These are phyloP conservation scores for Haberlea rhodopensis DNA, from an alignment of 257 asterid species.

Conservation along the genomic window DNA sequence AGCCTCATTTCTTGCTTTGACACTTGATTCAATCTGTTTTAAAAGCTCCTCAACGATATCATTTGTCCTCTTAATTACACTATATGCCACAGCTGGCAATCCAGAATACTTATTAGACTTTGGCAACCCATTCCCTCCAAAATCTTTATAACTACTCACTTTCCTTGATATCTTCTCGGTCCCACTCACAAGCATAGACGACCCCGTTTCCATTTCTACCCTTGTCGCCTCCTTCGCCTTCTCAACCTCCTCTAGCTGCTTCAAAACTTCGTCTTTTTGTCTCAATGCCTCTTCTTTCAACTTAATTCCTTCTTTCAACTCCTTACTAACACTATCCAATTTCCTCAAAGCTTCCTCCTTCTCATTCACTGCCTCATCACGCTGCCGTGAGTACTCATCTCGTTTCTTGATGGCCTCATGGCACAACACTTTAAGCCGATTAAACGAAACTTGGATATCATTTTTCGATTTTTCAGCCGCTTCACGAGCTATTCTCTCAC, in stretches of 20 bases:
- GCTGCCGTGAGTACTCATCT: conserved; percentile 74
- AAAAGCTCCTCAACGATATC: conserved; percentile 92
- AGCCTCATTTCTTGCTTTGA: conserved; percentile 73
- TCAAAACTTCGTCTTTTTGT: conserved; percentile 48
- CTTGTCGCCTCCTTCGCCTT: conserved; percentile 54
- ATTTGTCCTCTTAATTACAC: conserved; percentile 86
- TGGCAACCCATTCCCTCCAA: conserved; percentile 70
- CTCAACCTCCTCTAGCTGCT: conserved; percentile 62
- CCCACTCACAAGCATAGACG: conserved; percentile 86
- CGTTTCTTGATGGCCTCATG: conserved; percentile 90
- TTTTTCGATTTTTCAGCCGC: conserved; percentile 71
- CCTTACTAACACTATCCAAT: conserved; percentile 43
- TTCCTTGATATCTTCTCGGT: conserved; percentile 88
- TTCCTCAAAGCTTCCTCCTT: conserved; percentile 56
- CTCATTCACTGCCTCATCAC: conserved; percentile 72
- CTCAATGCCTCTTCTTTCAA: conserved; percentile 48
- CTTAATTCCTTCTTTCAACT: conserved; percentile 45
- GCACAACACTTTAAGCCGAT: conserved; percentile 69
- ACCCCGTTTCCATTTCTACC: conserved; percentile 78
- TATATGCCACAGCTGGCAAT: conserved; percentile 86
- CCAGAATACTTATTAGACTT: conserved; percentile 85
- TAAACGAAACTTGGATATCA: conserved; percentile 67
- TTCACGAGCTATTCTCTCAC: conserved; percentile 73
- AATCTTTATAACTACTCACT: conserved; percentile 69
- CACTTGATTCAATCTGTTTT: conserved; percentile 58